Evolutionary conservation across 495 filamentous ascomycete genomes (phyloP), one percentile per base, ranked within the genome.

Genomic region (Pseudotulostoma volvatum): DNA sequence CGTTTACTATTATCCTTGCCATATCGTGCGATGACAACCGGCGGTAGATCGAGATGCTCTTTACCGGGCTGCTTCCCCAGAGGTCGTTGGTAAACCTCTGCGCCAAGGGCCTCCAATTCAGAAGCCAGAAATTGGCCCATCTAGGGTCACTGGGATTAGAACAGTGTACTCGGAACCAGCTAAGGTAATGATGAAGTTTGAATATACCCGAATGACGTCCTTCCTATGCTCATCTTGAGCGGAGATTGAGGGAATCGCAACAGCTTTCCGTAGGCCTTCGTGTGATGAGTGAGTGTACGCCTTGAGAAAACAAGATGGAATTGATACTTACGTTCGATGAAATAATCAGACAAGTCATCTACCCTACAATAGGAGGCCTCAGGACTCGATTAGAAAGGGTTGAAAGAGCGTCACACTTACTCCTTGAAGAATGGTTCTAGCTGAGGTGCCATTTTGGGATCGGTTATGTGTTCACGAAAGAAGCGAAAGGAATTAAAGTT

Each of bases 241-340:
- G 14, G 87, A 95, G 47, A 99, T 62, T 33, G 90, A 96, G 3
- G 92, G 90, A 44, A 99, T 99, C 31, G 86, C 86, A 41, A 99
- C 88, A 33, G 90, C 90, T 57, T 83, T 74, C 46, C 81, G 70
- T 37, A 97, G 74, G 47, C 73, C 73, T 77, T 40, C 18, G 40
- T 31, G 34, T 18, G 39, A 37, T 20, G 31, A 32, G 14, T n/a
- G 32, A 41, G 34, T 20, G 31, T 30, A 20, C 2, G 20, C 16
- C 19, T 18, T 30, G 13, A 9, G 9, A 18, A 34, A 30, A n/a
- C 11, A 34, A 17, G 11, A 33, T 15, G 40, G 36, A 19, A 16
- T 9, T 42, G n/a, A 23, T 11, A 64, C 69, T 39, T 55, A 67
- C 92, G 82, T 44, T 93, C 78, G 53, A 96, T 93, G 68, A 96